Conservation (phyloP, 495 filamentous ascomycete species). For the Penicillium coprophilum region DNA sequence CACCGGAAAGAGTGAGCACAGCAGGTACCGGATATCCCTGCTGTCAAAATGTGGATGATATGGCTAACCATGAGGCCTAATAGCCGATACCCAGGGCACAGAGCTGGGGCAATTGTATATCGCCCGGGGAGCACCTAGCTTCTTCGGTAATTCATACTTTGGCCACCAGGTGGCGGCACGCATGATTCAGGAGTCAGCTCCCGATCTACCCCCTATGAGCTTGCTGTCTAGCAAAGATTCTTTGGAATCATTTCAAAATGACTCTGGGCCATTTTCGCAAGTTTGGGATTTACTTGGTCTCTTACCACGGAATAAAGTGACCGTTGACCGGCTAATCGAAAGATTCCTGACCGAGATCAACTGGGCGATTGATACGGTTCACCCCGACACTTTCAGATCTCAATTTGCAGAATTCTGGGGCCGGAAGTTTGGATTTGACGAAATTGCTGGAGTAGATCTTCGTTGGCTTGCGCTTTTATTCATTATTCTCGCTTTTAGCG, state of each 20-base stretch:
- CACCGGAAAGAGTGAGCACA: constrained; percentile 2
- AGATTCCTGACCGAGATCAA: constrained; percentile 19
- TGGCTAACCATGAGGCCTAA: background rate
- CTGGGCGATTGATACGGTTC: constrained; percentile 19
- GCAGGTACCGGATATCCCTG: constrained; percentile 9
- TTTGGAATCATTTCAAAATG: constrained; percentile 18
- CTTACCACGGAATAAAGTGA: constrained; percentile 19
- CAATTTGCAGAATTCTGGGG: constrained; percentile 22
- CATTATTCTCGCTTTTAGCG: constrained; percentile 19
- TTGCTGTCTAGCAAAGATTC: constrained; percentile 20
- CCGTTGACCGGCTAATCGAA: constrained; percentile 19
- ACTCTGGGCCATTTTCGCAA: constrained; percentile 20
- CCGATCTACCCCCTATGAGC: constrained; percentile 19
- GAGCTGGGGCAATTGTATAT: constrained; percentile 19
- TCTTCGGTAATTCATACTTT: constrained; percentile 23
- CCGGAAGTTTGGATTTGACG: constrained; percentile 20
- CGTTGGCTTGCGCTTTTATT: constrained; percentile 20
- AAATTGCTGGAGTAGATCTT: constrained; percentile 19
- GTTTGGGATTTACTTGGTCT: constrained; percentile 21
- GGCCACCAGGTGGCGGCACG: constrained; percentile 20
- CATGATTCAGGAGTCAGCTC: constrained; percentile 22
- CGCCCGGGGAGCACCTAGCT: constrained; percentile 17
- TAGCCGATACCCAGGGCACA: constrained; percentile 11
- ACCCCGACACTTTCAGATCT: constrained; percentile 16
- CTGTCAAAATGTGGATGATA: background rate